phyloP scores from a whole-genome alignment of 2,329 filamentous ascomycete genomes.

The Sporothrix humicola region DNA sequence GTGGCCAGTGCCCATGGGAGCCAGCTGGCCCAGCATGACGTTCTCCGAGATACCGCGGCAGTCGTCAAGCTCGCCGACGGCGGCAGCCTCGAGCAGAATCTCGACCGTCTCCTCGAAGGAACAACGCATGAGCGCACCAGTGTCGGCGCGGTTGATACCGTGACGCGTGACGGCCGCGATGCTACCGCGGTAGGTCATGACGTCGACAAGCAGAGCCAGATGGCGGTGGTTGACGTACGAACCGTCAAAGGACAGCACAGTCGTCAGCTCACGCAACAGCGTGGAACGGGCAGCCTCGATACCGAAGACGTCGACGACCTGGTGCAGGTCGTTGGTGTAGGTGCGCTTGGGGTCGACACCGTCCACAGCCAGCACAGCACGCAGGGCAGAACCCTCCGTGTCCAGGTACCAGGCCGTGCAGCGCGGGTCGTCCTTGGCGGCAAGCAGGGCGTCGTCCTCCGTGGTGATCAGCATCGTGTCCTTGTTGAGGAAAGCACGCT shows the following conservation, averaged over 20 bases:
- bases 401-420: conserved; percentile 97
- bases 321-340: conserved; percentile 94
- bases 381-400: conserved; percentile 87
- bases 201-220: conserved; percentile 90
- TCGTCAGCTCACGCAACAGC: conserved; percentile 84
- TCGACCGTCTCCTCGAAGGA: conserved; percentile 99
- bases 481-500: conserved; percentile 90
- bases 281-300: conserved; percentile 92
- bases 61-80: conserved; percentile 93
- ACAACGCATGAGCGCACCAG: conserved; percentile 97
- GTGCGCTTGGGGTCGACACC: conserved; percentile 87
- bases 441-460: conserved; percentile 73
- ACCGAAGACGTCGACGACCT: conserved; percentile 92
- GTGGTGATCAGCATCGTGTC: conserved; percentile 71
- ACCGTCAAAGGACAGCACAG: conserved; percentile 96
- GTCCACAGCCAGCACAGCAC: conserved; percentile 80
- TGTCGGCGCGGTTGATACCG: conserved; percentile 97
- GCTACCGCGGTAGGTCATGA: conserved; percentile 94
- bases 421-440: conserved; percentile 72
- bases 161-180: conserved; percentile 97
- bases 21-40: conserved; percentile 96
- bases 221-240: conserved; percentile 99
- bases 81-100: conserved; percentile 93
- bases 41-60: conserved; percentile 99
- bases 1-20: conserved; percentile 95